Percentiles rank a stretch among this genome's conserved stretches.
Evolutionary conservation across 1,139 yeast genomes (phyloP).

Genomic region (Scheffersomyces segobiensis): DNA sequence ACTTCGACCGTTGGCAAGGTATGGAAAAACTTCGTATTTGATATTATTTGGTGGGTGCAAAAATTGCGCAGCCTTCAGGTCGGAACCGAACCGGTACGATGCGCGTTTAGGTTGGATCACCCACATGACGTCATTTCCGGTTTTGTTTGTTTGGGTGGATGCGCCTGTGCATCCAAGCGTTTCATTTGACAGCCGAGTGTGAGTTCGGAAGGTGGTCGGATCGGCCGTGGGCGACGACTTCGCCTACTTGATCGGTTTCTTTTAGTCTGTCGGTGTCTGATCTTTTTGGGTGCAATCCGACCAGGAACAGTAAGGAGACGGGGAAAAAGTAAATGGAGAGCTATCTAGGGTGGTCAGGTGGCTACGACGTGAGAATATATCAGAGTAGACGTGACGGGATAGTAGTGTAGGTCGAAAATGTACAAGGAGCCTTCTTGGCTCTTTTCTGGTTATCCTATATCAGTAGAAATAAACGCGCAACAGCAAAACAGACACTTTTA

Average conservation of each 20-base stretch:
- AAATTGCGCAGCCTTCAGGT: not conserved
- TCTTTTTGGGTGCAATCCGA: not conserved
- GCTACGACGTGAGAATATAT: too few species aligned
- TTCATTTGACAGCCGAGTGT: not conserved
- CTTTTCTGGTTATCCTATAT: not conserved
- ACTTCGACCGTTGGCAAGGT: not conserved
- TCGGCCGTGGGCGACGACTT: not conserved
- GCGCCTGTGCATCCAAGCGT: not conserved
- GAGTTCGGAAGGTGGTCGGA: not conserved
- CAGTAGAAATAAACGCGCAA: not conserved
- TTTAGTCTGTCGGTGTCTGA: not conserved
- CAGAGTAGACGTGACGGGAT: too few species aligned
- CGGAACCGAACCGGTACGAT: not conserved
- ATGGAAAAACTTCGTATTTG: not conserved
- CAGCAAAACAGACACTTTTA: not conserved
- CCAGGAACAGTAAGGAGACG: not conserved
- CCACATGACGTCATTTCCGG: not conserved
- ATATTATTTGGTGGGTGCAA: not conserved
- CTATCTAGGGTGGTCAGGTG: not conserved
- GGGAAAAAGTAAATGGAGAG: not conserved
- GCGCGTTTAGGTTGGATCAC: not conserved
- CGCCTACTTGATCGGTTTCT: not conserved
- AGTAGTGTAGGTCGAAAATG: too few species aligned
- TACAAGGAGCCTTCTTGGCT: not conserved
- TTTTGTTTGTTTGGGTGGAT: not conserved